phyloP scores from a whole-genome alignment of 2,329 filamentous ascomycete genomes.

The Aureobasidium pullulans region DNA sequence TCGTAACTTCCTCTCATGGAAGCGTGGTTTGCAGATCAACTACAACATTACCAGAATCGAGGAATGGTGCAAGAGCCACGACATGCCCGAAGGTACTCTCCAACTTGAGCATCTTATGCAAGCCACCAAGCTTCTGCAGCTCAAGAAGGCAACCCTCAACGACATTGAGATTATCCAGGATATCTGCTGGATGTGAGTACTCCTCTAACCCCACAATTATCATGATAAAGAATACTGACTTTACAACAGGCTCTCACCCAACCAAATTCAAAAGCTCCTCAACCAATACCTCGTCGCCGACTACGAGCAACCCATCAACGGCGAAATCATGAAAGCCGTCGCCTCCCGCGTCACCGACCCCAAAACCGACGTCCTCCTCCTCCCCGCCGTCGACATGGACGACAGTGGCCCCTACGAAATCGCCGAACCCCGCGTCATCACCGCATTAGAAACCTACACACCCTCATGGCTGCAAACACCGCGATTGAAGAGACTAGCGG shows the following conservation, averaged over 20 bases:
- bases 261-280: slow-evolving; percentile 96
- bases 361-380: slow-evolving; percentile 90
- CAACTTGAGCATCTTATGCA: slow-evolving; percentile 99
- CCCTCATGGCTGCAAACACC: slow-evolving; percentile 98
- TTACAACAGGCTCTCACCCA: slow-evolving; percentile 74
- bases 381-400: slow-evolving; percentile 97
- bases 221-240: not conserved
- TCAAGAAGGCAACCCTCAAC: slow-evolving; percentile 98
- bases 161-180: slow-evolving; percentile 99
- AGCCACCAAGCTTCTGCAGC: slow-evolving; percentile 94
- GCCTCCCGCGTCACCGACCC: slow-evolving; percentile 86
- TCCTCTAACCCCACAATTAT: not conserved
- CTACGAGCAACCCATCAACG: slow-evolving; percentile 98
- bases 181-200: slow-evolving; percentile 96
- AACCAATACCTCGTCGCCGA: slow-evolving; percentile 98
- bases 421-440: slow-evolving; percentile 91
- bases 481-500: slow-evolving; percentile 87
- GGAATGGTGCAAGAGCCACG: slow-evolving; percentile 99
- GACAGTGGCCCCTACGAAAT: slow-evolving; percentile 98
- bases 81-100: slow-evolving; percentile 96
- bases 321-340: slow-evolving; percentile 99
- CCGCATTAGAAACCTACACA: slow-evolving; percentile 93
- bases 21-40: slow-evolving; percentile 97
- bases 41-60: slow-evolving; percentile 99
- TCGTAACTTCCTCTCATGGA: slow-evolving; percentile 98